phyloP scores from a whole-genome alignment of 2,329 filamentous ascomycete genomes.

The Diaporthe longicolla region DNA sequence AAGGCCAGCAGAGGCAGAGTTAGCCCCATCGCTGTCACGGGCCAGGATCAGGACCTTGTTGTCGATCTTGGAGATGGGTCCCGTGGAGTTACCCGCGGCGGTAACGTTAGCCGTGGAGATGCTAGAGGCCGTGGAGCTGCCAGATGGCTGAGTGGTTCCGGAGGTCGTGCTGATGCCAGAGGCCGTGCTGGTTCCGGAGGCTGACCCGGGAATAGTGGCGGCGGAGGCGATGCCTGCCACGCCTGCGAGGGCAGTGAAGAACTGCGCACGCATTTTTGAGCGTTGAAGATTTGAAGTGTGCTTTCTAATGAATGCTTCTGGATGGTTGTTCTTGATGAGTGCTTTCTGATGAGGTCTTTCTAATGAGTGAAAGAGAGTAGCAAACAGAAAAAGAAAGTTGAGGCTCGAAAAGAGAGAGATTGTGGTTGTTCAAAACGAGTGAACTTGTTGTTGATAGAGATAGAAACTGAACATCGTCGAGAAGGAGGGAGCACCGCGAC shows the following conservation, averaged over 20 bases:
- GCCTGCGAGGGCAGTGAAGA: neutral
- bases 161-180: neutral
- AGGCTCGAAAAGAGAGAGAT: neutral
- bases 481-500: neutral
- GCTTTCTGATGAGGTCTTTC: no score
- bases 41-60: conserved; percentile 17
- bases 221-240: conserved; percentile 4
- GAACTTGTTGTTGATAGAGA: neutral
- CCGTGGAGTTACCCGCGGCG: neutral
- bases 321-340: no score
- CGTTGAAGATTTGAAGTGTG: neutral
- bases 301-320: no score
- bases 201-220: neutral
- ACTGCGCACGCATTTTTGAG: neutral
- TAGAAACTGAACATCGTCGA: no score
- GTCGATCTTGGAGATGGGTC: neutral
- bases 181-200: no score
- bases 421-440: neutral
- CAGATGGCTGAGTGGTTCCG: no score
- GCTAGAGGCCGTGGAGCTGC: neutral
- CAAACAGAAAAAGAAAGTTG: no score
- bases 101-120: neutral
- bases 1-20: conserved; percentile 4
- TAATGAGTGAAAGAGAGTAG: neutral
- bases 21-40: conserved; percentile 3